Conservation (phyloP, 495 filamentous ascomycete genomes). For the Penicillium paxilli region DNA sequence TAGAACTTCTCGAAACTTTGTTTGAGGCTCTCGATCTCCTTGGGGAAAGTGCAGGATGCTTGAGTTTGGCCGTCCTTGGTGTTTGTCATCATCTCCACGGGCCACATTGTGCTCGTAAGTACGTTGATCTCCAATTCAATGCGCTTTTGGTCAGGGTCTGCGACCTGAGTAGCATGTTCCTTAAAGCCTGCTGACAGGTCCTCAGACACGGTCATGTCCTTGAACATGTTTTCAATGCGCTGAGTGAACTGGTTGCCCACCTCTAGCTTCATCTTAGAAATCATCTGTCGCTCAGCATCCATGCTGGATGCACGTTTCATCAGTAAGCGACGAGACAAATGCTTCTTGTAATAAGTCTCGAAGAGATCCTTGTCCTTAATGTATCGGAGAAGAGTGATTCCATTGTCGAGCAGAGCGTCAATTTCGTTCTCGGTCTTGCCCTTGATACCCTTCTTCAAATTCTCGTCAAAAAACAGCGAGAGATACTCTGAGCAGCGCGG, state of each 20-base stretch:
- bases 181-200: slow-evolving; percentile 80
- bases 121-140: slow-evolving; percentile 82
- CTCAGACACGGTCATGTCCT: slow-evolving; percentile 88
- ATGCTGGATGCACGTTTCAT: slow-evolving; percentile 84
- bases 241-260: slow-evolving; percentile 91
- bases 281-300: slow-evolving; percentile 93
- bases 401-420: slow-evolving; percentile 86
- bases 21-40: slow-evolving; percentile 72
- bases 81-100: slow-evolving; percentile 76
- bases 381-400: slow-evolving; percentile 82
- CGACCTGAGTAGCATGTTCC: slow-evolving; percentile 60
- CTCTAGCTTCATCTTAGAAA: slow-evolving; percentile 92
- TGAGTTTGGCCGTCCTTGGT: slow-evolving; percentile 52
- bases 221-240: slow-evolving; percentile 97
- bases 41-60: slow-evolving; percentile 66
- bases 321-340: slow-evolving; percentile 81
- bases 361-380: slow-evolving; percentile 93
- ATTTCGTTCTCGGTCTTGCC: slow-evolving; percentile 89
- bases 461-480: slow-evolving; percentile 96
- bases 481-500: slow-evolving; percentile 82
- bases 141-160: slow-evolving; percentile 63
- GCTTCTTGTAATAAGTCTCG: slow-evolving; percentile 97
- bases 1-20: slow-evolving; percentile 91
- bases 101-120: slow-evolving; percentile 93
- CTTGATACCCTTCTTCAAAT: slow-evolving; percentile 89